Evolutionary conservation across 2,329 filamentous ascomycete species (phyloP), one percentile per base, ranked within the genome.

Genomic region (Clonostachys solani): DNA sequence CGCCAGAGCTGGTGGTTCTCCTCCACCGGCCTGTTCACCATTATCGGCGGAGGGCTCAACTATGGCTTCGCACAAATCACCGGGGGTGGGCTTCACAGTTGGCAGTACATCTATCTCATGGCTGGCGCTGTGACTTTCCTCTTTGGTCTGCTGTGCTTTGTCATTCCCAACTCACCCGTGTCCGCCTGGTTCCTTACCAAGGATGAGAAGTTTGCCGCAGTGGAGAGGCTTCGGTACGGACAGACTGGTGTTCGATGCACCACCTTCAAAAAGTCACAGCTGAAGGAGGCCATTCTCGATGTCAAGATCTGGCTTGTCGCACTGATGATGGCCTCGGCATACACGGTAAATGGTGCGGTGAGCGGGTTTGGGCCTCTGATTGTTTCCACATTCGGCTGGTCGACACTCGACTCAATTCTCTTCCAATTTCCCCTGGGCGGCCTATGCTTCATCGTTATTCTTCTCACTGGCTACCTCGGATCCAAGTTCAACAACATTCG

Each of bases 341-440:
- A 88, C 55, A 86, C 83, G 0, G 78, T 88, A 50, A 89, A 89
- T 56, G 85, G 85, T 10, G 86, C 84, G 7, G 80, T 89, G 12
- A 79, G 75, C 35, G 84, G 84, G 1, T 89, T 89, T 57, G 85
- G 85, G 0, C 84, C 85, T 0, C 66, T 89, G 2, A 89, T 89
- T 50, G 84, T 89, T 2, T 82, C 77, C 1, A 88, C 84, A 0
- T 89, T 89, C 58, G 84, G 84, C 47, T 88, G 77, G 65, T 73
- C 72, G 18, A 74, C 78, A 0, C 72, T 86, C 1, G 72, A 85
- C 33, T 78, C 83, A 0, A 88, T 91, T 49, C 71, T 90, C 0
- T 83, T 86, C 59, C 87, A 91, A 56, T 89, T 91, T 49, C 87
- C 87, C 0, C 74, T 90, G 0, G 87, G 86, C 2, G 84, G 68